Evolutionary conservation across 2,329 filamentous ascomycete species (phyloP).

Genomic region (Pseudogymnoascus sp.): DNA sequence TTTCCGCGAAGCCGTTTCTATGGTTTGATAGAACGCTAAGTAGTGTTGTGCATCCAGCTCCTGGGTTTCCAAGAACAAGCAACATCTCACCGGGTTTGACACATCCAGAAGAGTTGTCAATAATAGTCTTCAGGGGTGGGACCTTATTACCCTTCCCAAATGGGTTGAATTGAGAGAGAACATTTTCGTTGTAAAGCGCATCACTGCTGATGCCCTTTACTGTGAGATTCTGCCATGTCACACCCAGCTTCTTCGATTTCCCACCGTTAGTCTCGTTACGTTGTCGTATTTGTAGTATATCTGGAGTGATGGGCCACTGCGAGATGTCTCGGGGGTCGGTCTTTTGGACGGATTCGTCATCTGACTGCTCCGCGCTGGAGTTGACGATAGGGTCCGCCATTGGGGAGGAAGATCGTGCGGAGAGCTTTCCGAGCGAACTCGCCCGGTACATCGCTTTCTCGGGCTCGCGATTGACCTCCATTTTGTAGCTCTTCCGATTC

Average conservation of each 20-base stretch:
- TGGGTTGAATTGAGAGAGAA: slow-evolving; percentile 51
- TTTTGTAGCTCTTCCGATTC: no score
- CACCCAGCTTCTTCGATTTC: slow-evolving; percentile 52
- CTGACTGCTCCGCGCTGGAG: no score
- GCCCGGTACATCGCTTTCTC: no score
- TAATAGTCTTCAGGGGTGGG: slow-evolving; percentile 56
- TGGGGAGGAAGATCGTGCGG: no score
- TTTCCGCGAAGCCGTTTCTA: slow-evolving; percentile 37
- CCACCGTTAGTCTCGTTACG: no score
- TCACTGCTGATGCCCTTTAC: slow-evolving; percentile 61
- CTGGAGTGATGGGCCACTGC: no score
- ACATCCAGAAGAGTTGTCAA: slow-evolving; percentile 59
- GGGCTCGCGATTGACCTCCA: no score
- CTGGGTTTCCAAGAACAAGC: slow-evolving; percentile 60
- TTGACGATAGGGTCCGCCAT: no score
- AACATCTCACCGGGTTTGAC: slow-evolving; percentile 68
- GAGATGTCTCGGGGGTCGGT: no score
- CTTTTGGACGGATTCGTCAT: no score
- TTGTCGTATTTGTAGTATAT: no score
- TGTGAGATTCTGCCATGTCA: slow-evolving; percentile 69
- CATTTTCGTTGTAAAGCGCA: slow-evolving; percentile 56
- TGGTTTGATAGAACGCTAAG: slow-evolving; percentile 60
- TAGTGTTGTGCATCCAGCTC: slow-evolving; percentile 62
- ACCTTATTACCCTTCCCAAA: slow-evolving; percentile 42
- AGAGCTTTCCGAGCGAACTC: no score